A percentile compares a stretch with the other conserved stretches of the same genome.
phyloP scores from a whole-genome alignment of 768 basidiomycete species.

The Lactifluus echinatus region DNA sequence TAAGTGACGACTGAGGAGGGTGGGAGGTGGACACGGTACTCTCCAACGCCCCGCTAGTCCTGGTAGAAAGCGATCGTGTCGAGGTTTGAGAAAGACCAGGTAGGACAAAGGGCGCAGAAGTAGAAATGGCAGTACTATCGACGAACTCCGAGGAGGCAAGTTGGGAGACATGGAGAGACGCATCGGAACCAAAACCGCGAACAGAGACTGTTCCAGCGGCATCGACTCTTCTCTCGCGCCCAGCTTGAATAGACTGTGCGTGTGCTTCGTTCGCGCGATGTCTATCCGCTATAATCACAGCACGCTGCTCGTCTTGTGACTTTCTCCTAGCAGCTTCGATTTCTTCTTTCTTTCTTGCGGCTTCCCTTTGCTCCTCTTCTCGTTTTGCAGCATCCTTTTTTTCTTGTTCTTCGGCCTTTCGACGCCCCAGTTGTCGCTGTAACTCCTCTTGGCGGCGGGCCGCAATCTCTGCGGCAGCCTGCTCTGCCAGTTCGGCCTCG shows the following conservation, averaged over 20 bases:
- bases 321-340: slow-evolving; percentile 6
- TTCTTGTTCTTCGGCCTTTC: slow-evolving; percentile 6
- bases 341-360: neutral
- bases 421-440: slow-evolving; percentile 5
- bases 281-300: slow-evolving; percentile 4
- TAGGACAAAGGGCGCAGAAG: neutral
- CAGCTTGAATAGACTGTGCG: slow-evolving; percentile 4
- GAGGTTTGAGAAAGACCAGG: neutral
- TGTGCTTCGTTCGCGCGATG: neutral
- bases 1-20: neutral
- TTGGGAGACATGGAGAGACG: neutral
- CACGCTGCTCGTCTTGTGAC: slow-evolving; percentile 4
- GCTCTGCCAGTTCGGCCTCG: slow-evolving; percentile 4
- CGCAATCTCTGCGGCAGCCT: neutral
- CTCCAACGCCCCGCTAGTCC: neutral
- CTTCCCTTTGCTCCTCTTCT: slow-evolving; percentile 4
- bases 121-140: neutral
- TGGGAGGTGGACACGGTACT: neutral
- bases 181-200: neutral
- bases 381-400: slow-evolving; percentile 3
- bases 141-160: neutral
- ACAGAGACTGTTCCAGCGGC: too few relatives aligned
- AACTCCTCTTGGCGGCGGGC: slow-evolving; percentile 2
- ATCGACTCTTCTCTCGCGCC: neutral
- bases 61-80: neutral